Percentiles rank a stretch among this genome's conserved stretches.
Conservation (phyloP, 202 grass and related monocot species). For the Digitaria exilis region DNA sequence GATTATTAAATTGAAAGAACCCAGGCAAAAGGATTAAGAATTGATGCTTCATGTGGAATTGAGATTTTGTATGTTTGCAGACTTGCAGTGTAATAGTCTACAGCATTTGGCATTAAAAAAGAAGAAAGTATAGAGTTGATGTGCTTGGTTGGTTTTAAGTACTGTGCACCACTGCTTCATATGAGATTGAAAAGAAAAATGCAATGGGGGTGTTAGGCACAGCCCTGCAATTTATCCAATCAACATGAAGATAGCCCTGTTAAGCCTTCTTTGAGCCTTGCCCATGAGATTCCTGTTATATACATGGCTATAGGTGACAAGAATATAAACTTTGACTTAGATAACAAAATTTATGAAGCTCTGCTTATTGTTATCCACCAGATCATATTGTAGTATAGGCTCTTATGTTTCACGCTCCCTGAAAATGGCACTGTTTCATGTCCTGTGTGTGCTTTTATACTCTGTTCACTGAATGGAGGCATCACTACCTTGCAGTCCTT, state of each 20-base stretch:
- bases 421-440: not conserved
- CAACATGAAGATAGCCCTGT: not conserved
- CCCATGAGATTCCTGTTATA: not conserved
- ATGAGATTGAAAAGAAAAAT: not conserved
- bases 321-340: not conserved
- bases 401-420: not conserved
- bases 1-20: slow-evolving; percentile 4
- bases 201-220: not conserved
- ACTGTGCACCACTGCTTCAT: not conserved
- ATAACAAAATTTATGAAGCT: not conserved
- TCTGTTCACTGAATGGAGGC: slow-evolving; percentile 25
- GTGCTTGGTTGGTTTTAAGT: not conserved
- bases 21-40: not conserved
- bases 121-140: not conserved
- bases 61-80: not conserved
- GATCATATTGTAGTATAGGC: not conserved
- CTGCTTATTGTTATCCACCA: not conserved
- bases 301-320: not conserved
- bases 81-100: not conserved
- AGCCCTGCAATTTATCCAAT: not conserved
- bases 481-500: slow-evolving; percentile 20
- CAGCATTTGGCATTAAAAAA: not conserved
- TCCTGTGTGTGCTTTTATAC: not conserved
- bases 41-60: slow-evolving; percentile 7
- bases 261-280: not conserved